Evolutionary conservation across 163 green algal species (phyloP).

Genomic region (Prototheca wickerhamii): DNA sequence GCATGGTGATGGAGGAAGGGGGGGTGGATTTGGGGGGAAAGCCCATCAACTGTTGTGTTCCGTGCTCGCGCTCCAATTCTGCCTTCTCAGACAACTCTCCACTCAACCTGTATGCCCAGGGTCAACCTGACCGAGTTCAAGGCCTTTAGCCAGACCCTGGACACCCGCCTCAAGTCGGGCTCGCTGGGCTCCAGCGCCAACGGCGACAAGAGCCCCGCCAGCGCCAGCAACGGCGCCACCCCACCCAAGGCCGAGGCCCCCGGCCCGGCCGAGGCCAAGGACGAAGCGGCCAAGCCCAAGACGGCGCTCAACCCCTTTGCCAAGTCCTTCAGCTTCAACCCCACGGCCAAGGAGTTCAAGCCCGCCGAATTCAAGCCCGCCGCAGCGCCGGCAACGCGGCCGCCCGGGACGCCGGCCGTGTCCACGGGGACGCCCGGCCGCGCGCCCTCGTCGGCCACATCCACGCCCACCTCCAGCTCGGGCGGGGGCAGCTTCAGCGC

Average conservation of each 20-base stretch:
- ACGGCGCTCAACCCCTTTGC: slow-evolving; percentile 44
- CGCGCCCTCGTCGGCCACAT: slow-evolving; percentile 2
- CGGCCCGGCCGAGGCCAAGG: background rate
- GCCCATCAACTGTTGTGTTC: too few relatives aligned
- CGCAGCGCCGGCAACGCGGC: background rate
- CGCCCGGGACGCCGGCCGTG: background rate
- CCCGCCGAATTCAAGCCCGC: slow-evolving; percentile 25
- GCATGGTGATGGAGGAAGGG: background rate
- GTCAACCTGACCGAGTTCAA: slow-evolving; percentile 13
- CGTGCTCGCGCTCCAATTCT: background rate
- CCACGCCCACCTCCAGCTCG: slow-evolving; percentile 1
- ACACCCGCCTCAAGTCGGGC: slow-evolving; percentile 8
- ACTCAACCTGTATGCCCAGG: background rate
- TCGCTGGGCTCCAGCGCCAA: background rate
- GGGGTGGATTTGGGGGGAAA: background rate
- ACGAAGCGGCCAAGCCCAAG: slow-evolving; percentile 1
- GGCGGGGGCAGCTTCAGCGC: background rate
- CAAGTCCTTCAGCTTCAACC: slow-evolving; percentile 51
- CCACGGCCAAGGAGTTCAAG: slow-evolving; percentile 39
- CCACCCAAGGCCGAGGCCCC: background rate
- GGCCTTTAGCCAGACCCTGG: slow-evolving; percentile 23
- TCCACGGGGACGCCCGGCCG: background rate
- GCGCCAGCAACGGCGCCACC: slow-evolving; percentile 2
- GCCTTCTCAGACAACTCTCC: background rate
- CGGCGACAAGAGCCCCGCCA: background rate